phyloP scores from a whole-genome alignment of 306 rosid species.

The Fragaria ananassa region DNA sequence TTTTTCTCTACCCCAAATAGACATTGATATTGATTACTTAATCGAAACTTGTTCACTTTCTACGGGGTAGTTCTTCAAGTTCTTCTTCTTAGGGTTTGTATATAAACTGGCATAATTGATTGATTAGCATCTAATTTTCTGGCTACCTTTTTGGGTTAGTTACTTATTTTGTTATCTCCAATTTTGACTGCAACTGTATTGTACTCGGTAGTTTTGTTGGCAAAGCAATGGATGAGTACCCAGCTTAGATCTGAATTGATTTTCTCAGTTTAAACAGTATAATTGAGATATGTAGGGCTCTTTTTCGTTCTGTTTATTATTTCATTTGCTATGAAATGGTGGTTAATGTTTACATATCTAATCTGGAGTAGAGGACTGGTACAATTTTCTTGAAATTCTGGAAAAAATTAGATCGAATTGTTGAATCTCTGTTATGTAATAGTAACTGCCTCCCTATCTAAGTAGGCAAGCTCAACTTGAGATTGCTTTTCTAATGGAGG shows the following conservation, averaged over 20 bases:
- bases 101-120: neutral
- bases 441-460: neutral
- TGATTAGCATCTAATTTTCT: neutral
- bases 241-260: conserved; percentile 1
- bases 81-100: neutral
- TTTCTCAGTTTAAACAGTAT: neutral
- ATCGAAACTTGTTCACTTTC: neutral
- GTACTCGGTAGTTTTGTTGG: neutral
- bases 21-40: neutral
- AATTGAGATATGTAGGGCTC: too few species aligned
- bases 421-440: neutral
- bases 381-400: neutral
- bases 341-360: neutral
- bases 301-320: neutral
- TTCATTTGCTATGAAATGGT: neutral
- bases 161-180: neutral
- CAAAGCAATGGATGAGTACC: neutral
- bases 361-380: neutral
- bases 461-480: neutral
- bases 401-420: neutral
- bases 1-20: neutral
- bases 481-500: neutral
- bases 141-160: neutral
- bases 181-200: too few species aligned
- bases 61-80: neutral